Evolutionary conservation across 1,139 yeast genomes (phyloP), one percentile per base, ranked within the genome.

Genomic region (Saccharomyces hybrid): DNA sequence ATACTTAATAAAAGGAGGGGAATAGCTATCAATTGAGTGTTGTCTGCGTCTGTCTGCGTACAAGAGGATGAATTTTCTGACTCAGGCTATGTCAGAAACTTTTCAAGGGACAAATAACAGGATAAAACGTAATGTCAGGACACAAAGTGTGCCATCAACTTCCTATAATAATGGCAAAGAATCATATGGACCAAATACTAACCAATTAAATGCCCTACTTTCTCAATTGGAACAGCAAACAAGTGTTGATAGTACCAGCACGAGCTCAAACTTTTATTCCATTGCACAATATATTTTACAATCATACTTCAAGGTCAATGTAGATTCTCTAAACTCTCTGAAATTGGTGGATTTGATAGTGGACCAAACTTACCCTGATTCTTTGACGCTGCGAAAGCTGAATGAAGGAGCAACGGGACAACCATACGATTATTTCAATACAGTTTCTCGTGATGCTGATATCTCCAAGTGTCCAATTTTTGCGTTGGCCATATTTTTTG

Each of bases 321-420:
- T 54, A 7, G 55, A 55, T 42, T 58, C 55, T 27, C 51, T 65
- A 46, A 48, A 54, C 3, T 49, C 58, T 23, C 51, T 66, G 16
- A 60, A 55, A 48, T 52, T 68, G 48, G 61, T 62, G 34, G 72
- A 69, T 53, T 52, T 69, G 38, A 64, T 68, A 8, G 70, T 67
- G 11, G 72, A 69, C 51, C 70, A 68, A 56, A 68, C 71, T 9
- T 69, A 67, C 52, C 66, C 70, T 9, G 67, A 68, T 52, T 61
- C 71, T 5, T 55, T 69, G 48, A 68, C 72, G 25, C 58, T 69
- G 50, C 57, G 72, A 51, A 68, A 66, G 54, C 53, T 68, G 47
- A 66, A 66, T 54, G 68, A 66, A 14, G 57, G 60, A 31, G 55
- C 59, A 26, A 57, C 69, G 11, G 60, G 57, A 47, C 59, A 58